Percentiles rank a stretch among this genome's conserved stretches.
phyloP scores from a whole-genome alignment of 495 filamentous ascomycete species.

The Lindgomyces ingoldianus region DNA sequence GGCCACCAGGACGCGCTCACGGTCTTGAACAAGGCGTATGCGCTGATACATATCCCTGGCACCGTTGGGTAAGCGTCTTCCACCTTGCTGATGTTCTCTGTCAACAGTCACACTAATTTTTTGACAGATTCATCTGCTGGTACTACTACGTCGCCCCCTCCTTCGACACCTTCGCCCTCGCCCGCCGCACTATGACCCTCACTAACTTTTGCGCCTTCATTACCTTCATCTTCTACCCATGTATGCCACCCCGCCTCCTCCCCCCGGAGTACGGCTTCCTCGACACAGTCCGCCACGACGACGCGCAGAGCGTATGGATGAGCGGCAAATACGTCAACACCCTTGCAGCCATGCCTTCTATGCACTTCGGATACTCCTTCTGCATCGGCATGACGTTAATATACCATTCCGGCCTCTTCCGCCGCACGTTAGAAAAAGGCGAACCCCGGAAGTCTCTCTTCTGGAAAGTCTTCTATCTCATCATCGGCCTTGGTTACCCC shows the following conservation, averaged over 20 bases:
- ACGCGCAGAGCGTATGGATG: slow-evolving; percentile 61
- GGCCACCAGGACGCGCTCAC: slow-evolving; percentile 58
- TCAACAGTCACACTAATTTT: not conserved
- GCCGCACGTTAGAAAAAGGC: slow-evolving; percentile 49
- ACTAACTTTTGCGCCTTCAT: slow-evolving; percentile 63
- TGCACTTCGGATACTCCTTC: slow-evolving; percentile 49
- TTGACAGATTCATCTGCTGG: slow-evolving; percentile 61
- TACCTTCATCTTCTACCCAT: slow-evolving; percentile 64
- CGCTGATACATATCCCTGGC: slow-evolving; percentile 66
- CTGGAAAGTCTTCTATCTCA: slow-evolving; percentile 49
- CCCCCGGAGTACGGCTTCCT: slow-evolving; percentile 62
- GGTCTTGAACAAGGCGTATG: slow-evolving; percentile 63
- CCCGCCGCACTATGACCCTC: slow-evolving; percentile 64
- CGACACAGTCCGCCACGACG: slow-evolving; percentile 63
- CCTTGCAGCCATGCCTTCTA: slow-evolving; percentile 39
- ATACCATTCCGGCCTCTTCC: slow-evolving; percentile 60
- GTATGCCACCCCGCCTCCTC: slow-evolving; percentile 65
- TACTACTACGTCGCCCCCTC: slow-evolving; percentile 64
- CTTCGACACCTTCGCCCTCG: slow-evolving; percentile 56
- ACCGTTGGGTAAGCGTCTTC: slow-evolving; percentile 61
- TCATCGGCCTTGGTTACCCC: slow-evolving; percentile 59
- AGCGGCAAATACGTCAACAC: slow-evolving; percentile 42
- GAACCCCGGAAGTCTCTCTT: slow-evolving; percentile 47
- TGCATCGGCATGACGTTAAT: slow-evolving; percentile 61
- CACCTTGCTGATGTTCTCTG: too few relatives aligned